Evolutionary conservation across 148 eudicot genomes (phyloP), one percentile per base, ranked within the genome.

Genomic region (Arctostaphylos glauca): DNA sequence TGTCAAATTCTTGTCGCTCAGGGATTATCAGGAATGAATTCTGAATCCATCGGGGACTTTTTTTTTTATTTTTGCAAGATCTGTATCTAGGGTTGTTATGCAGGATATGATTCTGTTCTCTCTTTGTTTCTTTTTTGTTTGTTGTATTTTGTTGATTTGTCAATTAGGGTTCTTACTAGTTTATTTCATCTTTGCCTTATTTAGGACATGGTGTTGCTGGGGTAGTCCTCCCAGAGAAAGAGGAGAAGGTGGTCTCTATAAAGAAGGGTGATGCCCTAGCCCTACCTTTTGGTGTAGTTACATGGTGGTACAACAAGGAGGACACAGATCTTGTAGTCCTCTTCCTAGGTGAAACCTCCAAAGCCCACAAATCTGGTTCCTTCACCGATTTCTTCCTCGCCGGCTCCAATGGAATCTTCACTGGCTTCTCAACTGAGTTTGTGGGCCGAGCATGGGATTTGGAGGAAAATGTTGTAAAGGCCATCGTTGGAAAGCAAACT

Each of bases 291-390:
- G 98, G 98, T 23, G 95, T 92, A 0, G 90, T 89, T 2, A 90
- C 94, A 43, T 95, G 97, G 98, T 95, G 95, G 95, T 90, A 89
- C 89, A 95, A 95, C 90, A 90, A 93, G 76, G 92, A 90, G 25
- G 94, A 91, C 84, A 87, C 93, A 1, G 97, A 95, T 16, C 89
- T 95, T 0, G 86, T 77, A 10, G 83, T 95, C 76, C 95, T 95
- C 62, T 95, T 95, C 92, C 82, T 95, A 81, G 98, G 98, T 9
- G 97, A 93, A 74, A 95, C 97, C 86, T 83, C 90, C 12, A 93
- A 87, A 80, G 97, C 90, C 81, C 95, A 95, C 90, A 88, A 90
- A 66, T 50, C 89, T 1, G 98, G 98, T 25, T 83, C 88, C 49
- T 93, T 95, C 89, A 95, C 97, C 3, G 91, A 95, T 21, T 91